A percentile compares a stretch with the other conserved stretches of the same genome.
These are phyloP conservation scores for Colletotrichum filicis DNA, from an alignment of 2,329 filamentous ascomycete species.

Conservation along the genomic window DNA sequence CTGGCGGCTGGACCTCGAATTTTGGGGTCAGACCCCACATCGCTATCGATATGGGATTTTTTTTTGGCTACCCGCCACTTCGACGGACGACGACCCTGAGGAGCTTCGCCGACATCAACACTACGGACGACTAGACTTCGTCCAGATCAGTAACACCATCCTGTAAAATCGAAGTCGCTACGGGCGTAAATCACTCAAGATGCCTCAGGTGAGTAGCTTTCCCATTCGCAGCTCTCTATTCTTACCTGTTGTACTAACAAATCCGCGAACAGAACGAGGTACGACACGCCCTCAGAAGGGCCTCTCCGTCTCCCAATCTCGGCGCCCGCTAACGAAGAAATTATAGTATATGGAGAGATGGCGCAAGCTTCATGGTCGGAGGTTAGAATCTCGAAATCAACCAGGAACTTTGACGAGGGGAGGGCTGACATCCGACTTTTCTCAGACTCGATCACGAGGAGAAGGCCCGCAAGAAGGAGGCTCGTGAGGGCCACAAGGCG, in stretches of 20 bases:
- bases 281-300: not conserved
- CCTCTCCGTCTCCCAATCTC: not conserved
- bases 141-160: not conserved
- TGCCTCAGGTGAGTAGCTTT: slow-evolving; percentile 22
- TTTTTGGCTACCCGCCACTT: slow-evolving; percentile 33
- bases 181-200: slow-evolving; percentile 24
- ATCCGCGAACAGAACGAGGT: not conserved
- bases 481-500: slow-evolving; percentile 88
- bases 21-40: not conserved
- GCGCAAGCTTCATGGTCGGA: slow-evolving; percentile 62
- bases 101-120: not conserved
- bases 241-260: not conserved
- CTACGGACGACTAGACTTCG: not conserved
- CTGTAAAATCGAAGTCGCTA: slow-evolving; percentile 10
- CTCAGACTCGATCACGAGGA: slow-evolving; percentile 81
- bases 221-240: not conserved
- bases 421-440: not conserved
- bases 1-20: not conserved
- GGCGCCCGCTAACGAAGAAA: slow-evolving; percentile 44
- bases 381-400: not conserved
- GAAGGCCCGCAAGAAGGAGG: slow-evolving; percentile 84
- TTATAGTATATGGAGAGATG: slow-evolving; percentile 74
- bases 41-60: slow-evolving; percentile 29
- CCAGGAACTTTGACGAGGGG: not conserved
- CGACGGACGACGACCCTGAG: not conserved